These are phyloP conservation scores for Globisporangium alternatum DNA, from an alignment of 352 stramenopile genomes.

Conservation along the genomic window DNA sequence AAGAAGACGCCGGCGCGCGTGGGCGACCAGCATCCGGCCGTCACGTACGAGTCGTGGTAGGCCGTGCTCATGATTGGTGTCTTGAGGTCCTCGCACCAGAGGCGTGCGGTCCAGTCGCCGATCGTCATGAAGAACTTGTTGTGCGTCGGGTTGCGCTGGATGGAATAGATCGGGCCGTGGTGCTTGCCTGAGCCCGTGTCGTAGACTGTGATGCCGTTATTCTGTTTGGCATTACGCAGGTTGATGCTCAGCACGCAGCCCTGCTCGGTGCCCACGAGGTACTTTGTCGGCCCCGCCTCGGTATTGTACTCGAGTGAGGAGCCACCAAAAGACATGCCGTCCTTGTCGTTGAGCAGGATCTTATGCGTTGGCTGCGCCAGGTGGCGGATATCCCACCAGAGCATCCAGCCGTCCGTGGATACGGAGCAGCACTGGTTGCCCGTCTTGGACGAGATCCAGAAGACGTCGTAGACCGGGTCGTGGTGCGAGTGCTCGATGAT, in stretches of 20 bases:
- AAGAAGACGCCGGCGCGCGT: constrained; percentile 96
- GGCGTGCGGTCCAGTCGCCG: constrained; percentile 94
- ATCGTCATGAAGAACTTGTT: constrained; percentile 98
- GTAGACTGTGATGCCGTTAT: constrained; percentile 97
- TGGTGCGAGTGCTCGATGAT: constrained; percentile 97
- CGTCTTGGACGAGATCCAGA: constrained; percentile 96
- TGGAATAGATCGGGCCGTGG: constrained; percentile 94
- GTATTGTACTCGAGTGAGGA: constrained; percentile 96
- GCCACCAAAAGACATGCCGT: constrained; percentile 89
- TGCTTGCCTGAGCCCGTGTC: constrained; percentile 94
- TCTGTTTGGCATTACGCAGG: constrained; percentile 94
- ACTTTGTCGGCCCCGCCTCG: constrained; percentile 95
- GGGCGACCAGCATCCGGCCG: constrained; percentile 95
- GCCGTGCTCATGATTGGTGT: constrained; percentile 97
- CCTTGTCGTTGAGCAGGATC: constrained; percentile 72
- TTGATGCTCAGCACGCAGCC: constrained; percentile 95
- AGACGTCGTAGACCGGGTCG: constrained; percentile 96
- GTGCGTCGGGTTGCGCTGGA: constrained; percentile 96
- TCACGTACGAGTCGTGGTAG: constrained; percentile 96
- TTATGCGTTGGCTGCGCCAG: constrained; percentile 82
- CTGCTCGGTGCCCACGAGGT: constrained; percentile 97
- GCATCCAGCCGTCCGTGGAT: constrained; percentile 94
- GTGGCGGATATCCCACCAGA: constrained; percentile 90
- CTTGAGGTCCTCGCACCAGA: constrained; percentile 97
- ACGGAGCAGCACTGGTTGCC: constrained; percentile 96